phyloP scores from a whole-genome alignment of 768 basidiomycete genomes.

The Leucocoprinus birnbaumii region DNA sequence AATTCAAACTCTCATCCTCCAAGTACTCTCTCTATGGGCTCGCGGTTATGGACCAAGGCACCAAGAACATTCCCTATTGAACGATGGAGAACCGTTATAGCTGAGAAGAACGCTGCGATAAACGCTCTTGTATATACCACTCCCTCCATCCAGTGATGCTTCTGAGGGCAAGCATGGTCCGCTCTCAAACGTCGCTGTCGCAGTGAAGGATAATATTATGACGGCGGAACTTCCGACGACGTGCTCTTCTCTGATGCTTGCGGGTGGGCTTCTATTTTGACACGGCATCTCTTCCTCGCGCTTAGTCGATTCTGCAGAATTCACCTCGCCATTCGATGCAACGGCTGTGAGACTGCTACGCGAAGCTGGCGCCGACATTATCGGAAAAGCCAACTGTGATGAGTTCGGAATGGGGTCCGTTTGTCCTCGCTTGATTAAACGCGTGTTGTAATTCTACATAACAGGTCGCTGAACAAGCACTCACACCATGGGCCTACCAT shows the following conservation, averaged over 20 bases:
- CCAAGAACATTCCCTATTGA: too few species aligned
- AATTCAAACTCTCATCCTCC: background rate
- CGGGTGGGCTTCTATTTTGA: conserved; percentile 33
- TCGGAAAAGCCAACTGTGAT: conserved; percentile 94
- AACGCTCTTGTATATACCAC: conserved; percentile 54
- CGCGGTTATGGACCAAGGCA: too few species aligned
- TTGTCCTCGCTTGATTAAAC: background rate
- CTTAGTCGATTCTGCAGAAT: conserved; percentile 43
- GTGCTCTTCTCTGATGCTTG: conserved; percentile 76
- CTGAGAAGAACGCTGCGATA: conserved; percentile 35
- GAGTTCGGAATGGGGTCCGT: conserved; percentile 98
- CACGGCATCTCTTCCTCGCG: background rate
- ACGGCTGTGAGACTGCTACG: conserved; percentile 72
- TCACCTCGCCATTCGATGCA: conserved; percentile 80
- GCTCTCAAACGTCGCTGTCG: conserved; percentile 49
- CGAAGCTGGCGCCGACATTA: conserved; percentile 60
- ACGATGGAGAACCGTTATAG: conserved; percentile 28
- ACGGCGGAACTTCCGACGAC: conserved; percentile 61
- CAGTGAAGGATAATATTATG: conserved; percentile 87
- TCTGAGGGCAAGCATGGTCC: conserved; percentile 16
- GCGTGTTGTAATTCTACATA: conserved; percentile 4
- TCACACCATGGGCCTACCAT: conserved; percentile 73
- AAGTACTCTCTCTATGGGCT: background rate
- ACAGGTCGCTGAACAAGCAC: conserved; percentile 75
- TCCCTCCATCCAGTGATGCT: conserved; percentile 7